Conservation (phyloP, 441 rosid species). For the Adansonia grandidieri region DNA sequence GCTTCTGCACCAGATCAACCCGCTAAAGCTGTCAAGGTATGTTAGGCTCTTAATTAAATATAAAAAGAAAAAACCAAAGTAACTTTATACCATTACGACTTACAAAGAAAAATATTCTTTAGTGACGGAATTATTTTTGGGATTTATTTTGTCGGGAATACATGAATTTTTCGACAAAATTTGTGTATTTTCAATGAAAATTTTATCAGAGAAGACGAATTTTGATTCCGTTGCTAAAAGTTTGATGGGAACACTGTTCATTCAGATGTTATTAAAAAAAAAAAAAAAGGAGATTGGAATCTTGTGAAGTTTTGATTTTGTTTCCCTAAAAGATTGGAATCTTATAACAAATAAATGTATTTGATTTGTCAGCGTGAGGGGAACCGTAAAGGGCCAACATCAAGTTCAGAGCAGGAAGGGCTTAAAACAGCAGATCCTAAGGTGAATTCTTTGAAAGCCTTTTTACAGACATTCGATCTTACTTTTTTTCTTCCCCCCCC, state of each 20-base stretch:
- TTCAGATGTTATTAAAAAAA: neutral
- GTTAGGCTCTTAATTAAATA: neutral
- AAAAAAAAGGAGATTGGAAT: neutral
- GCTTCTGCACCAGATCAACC: constrained; percentile 45
- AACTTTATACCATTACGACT: too few relatives aligned
- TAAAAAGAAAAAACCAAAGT: too few relatives aligned
- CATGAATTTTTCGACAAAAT: too few relatives aligned
- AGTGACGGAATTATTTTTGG: too few relatives aligned
- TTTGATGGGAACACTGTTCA: too few relatives aligned
- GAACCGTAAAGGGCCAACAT: constrained; percentile 76
- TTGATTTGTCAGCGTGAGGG: constrained; percentile 66
- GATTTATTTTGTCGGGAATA: too few relatives aligned
- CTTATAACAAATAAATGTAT: constrained; percentile 4
- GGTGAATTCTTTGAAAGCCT: constrained; percentile 42
- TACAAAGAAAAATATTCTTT: too few relatives aligned
- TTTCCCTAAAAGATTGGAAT: constrained; percentile 22
- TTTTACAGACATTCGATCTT: constrained; percentile 5
- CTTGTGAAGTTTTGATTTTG: neutral
- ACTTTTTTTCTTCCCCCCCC: neutral
- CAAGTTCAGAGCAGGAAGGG: constrained; percentile 82
- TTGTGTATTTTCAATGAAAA: too few relatives aligned
- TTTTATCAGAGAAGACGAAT: too few relatives aligned
- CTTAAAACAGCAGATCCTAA: constrained; percentile 94
- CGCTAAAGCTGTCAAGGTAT: constrained; percentile 78
- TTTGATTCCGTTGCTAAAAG: too few relatives aligned